Base-by-base conservation (phyloP, 2,329 filamentous ascomycete genomes). In the Colletotrichum somersetense region DNA sequence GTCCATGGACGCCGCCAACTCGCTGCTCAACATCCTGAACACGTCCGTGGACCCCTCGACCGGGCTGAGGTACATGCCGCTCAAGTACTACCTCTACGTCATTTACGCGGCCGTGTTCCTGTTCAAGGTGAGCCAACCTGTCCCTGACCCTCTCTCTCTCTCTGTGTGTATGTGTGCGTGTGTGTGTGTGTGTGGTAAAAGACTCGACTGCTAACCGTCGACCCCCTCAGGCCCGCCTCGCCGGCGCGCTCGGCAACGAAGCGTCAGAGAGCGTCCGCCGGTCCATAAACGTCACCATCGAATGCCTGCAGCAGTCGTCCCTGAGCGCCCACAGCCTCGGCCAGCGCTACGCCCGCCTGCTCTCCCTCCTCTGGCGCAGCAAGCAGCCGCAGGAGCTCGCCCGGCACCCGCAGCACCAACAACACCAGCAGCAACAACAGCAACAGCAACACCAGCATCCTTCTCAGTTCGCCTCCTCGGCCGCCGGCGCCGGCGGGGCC, bases 31-130 rank as follows among this genome's bases (percentile, higher is more conserved):
- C 20, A 89, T 89, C 1, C 83, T 91, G 26, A 90, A 89, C 75
- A 87, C 87, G 67, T 87, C 86, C 72, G 86, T 91, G 40, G 87
- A 91, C 67, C 88, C 89, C 0, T 84, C 87, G 62, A 86, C 85
- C 20, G 86, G 88, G 56, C 82, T 91, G 20, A 87, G 89, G 72
- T 91, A 89, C 72, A 91, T 92, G 89, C 90, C 90, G 1, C 81
- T 91, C 11, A 84, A 89, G 40, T 91, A 89, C 76, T 91, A 91
- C 73, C 81, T 92, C 40, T 91, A 86, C 72, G 85, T 83, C 2
- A 91, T 91, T 33, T 91, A 91, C 77, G 88, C 88, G 0, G 89
- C 89, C 1, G 89, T 91, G 2, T 91, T 91, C 73, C 78, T 91
- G 6, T 91, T 91, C 82, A 91, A 92, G 81, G 88, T 88, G 77